phyloP scores from a whole-genome alignment of 176 grass and related monocot species.

The Avena atlantica region DNA sequence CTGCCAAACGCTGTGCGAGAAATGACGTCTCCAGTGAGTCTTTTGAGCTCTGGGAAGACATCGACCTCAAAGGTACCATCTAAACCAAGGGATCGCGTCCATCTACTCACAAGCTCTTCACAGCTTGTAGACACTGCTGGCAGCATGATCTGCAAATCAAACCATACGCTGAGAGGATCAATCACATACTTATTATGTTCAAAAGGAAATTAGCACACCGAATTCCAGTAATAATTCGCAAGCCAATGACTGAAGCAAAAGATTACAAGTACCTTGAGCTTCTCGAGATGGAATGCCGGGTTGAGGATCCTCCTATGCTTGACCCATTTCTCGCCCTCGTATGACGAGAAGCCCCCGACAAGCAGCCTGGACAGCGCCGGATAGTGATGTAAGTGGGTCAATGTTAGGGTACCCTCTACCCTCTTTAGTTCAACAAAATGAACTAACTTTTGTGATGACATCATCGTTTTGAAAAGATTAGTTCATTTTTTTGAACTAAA shows the following conservation, averaged over 20 bases:
- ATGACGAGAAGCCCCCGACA: not conserved
- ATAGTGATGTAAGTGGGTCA: no score
- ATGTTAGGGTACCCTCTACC: no score
- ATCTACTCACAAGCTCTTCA: constrained; percentile 16
- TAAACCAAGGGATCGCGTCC: not conserved
- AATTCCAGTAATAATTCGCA: not conserved
- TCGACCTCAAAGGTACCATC: not conserved
- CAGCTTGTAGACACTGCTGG: not conserved
- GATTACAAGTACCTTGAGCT: constrained; percentile 11
- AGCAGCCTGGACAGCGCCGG: constrained; percentile 34
- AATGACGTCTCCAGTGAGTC: constrained; percentile 10
- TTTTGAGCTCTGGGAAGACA: not conserved
- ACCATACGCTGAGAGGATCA: not conserved
- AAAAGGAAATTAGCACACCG: not conserved
- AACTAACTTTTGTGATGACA: no score
- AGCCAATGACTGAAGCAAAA: not conserved
- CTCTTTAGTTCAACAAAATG: no score
- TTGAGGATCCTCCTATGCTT: constrained; percentile 15
- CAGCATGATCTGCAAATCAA: constrained; percentile 22
- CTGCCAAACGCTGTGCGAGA: constrained; percentile 14
- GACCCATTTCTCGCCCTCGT: not conserved
- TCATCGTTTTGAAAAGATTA: no score
- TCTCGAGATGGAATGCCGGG: not conserved
- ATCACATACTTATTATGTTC: not conserved
- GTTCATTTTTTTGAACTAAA: no score